Evolutionary conservation across 345 rosid species (phyloP).

Genomic region (Dipteronia sinensis): DNA sequence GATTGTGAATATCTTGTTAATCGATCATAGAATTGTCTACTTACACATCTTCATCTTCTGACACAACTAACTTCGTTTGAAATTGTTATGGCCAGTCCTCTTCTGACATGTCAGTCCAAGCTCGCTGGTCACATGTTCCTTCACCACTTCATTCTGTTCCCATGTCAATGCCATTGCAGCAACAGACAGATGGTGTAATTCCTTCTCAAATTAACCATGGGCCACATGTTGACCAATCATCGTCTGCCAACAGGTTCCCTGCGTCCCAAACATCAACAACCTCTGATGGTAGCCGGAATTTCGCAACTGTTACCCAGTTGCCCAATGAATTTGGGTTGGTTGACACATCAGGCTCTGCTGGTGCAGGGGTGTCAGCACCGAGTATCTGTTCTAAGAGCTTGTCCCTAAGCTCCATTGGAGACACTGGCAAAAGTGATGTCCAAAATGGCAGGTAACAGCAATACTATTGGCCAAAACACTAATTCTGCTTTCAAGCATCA

Average conservation of each 20-base stretch:
- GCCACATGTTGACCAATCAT: slow-evolving; percentile 49
- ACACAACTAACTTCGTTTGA: slow-evolving; percentile 15
- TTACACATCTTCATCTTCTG: neutral
- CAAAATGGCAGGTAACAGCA: slow-evolving; percentile 34
- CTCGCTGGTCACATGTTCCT: slow-evolving; percentile 84
- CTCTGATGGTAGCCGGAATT: slow-evolving; percentile 36
- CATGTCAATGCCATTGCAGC: slow-evolving; percentile 64
- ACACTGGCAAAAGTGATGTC: slow-evolving; percentile 30
- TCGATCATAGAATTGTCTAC: neutral
- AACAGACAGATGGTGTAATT: slow-evolving; percentile 49
- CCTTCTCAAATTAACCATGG: slow-evolving; percentile 63
- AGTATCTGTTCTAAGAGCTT: slow-evolving; percentile 40
- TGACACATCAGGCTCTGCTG: slow-evolving; percentile 52
- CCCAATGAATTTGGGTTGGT: slow-evolving; percentile 63
- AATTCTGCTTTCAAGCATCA: slow-evolving; percentile 42
- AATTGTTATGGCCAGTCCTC: slow-evolving; percentile 54
- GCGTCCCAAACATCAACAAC: slow-evolving; percentile 50
- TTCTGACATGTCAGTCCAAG: slow-evolving; percentile 70
- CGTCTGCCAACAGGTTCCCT: slow-evolving; percentile 48
- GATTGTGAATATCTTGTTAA: neutral
- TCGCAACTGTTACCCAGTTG: slow-evolving; percentile 41
- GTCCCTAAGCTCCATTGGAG: slow-evolving; percentile 30
- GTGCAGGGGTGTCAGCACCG: slow-evolving; percentile 38
- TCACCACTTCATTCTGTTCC: slow-evolving; percentile 52
- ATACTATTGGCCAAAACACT: slow-evolving; percentile 29